Evolutionary conservation across 352 stramenopile species (phyloP), one percentile per base, ranked within the genome.

Genomic region (Phytophthora macrochlamydospora): DNA sequence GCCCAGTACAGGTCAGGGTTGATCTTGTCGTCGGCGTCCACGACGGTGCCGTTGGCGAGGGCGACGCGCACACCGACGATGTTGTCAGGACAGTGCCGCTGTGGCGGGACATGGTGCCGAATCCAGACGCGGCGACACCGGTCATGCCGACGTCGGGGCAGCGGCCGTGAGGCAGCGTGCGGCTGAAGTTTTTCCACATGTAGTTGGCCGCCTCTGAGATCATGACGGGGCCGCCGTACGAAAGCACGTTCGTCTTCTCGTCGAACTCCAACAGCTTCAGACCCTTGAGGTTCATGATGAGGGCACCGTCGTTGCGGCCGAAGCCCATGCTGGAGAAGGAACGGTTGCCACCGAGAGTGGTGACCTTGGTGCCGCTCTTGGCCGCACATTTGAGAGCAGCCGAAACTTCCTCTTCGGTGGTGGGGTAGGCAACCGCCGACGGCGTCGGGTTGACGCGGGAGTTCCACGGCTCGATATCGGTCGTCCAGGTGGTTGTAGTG

Each of bases 291-390:
- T 69, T 73, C 8, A 73, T 69, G 42, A 73, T 45, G 9, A 73
- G 59, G 54, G 65, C 65, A 49, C 59, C 65, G 29, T 49, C 65
- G n/a, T 73, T 43, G 28, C 65, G 65, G 28, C 65, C 65, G 38
- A 73, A 73, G 8, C 65, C 65, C 65, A 72, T 67, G 40, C 64
- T 72, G 12, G 64, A 72, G 58, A 72, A 72, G n/a, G 64, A 72
- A 13, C 64, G 43, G 43, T 49, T 49, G 43, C 43, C 43, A 29
- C 43, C 43, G 14, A 73, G 54, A 2, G 65, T 73, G 28, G 65
- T 69, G 49, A 73, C 65, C 49, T 73, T 73, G 11, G 68, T 38
- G n/a, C 59, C 59, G 28, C 42, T 43, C 40, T 57, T 18, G 49
- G 65, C 65, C 6, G 65, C 65, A n/a, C 65, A 73, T 31, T 67